Base-by-base conservation (phyloP, 495 filamentous ascomycete genomes). In the Cercophora sp. region DNA sequence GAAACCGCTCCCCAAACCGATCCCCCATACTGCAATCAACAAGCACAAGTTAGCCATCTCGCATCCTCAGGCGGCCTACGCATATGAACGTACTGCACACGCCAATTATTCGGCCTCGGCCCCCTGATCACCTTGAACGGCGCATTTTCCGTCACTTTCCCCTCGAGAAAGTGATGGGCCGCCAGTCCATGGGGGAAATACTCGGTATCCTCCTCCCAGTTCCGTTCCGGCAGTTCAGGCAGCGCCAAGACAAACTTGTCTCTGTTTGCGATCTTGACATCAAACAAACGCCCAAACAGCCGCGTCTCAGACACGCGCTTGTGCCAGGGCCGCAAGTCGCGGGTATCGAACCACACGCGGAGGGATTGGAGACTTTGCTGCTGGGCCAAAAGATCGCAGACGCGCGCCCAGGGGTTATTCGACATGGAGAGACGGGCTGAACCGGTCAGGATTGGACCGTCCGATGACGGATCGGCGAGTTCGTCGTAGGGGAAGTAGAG, bases 241-340 rank as follows among this genome's bases (percentile, higher is more conserved):
- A 66, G 43, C 19, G 25, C 49, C 18, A 67, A 44, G 20, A 59
- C 35, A 26, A 64, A 67, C 9, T 52, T 18, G 5, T 20, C 2
- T 23, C 26, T 45, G 22, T 36, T 34, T 27, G 32, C n/a, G 8
- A 53, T 49, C n/a, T 44, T 45, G 5, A 66, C 56, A 5, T 54
- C 23, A 10, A 36, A 15, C 23, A 67, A 51, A 4, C 22, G 22
- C 0, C 5, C 52, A 11, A 66, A 57, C 46, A 66, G 43, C 8
- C 53, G 43, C 37, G 53, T 59, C 55, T 66, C 63, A 51, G 40
- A 52, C 4, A 63, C 58, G 16, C 60, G 57, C 47, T 51, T 46
- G 40, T 59, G 46, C 64, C 64, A 67, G 3, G 57, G 58, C 9
- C 61, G 52, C 37, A 67, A 58, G 52, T 67, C 64, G 25, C 56